Percentiles rank a stretch among this genome's conserved stretches.
phyloP scores from a whole-genome alignment of 2,329 filamentous ascomycete genomes.

The Fusarium denticulatum region DNA sequence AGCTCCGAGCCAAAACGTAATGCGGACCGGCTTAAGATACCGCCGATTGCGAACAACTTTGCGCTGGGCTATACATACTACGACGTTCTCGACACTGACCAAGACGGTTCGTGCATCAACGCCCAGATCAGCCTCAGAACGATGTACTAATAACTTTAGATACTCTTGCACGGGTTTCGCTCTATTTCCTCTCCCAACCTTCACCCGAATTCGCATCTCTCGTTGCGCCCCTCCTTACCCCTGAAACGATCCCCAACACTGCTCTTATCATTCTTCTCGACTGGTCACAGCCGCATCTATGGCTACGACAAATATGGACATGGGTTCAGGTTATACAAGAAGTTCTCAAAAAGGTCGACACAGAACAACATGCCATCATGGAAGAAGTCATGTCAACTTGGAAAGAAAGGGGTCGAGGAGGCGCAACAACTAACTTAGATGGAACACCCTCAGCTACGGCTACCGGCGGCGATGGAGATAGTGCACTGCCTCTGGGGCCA shows the following conservation, averaged over 20 bases:
- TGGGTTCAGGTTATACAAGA: conserved; percentile 88
- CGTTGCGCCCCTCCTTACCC: conserved; percentile 83
- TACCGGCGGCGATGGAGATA: conserved; percentile 66
- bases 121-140: neutral
- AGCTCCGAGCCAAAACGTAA: conserved; percentile 63
- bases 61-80: conserved; percentile 95
- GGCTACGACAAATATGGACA: conserved; percentile 86
- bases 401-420: conserved; percentile 77
- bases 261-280: conserved; percentile 92
- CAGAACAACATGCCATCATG: conserved; percentile 82
- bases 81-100: conserved; percentile 91
- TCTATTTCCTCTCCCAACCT: conserved; percentile 88
- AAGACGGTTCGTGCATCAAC: conserved; percentile 73
- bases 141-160: conserved; percentile 63
- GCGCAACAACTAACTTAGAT: conserved; percentile 70
- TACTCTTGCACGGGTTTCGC: conserved; percentile 86
- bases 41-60: conserved; percentile 90
- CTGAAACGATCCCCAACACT: conserved; percentile 84
- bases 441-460: conserved; percentile 67
- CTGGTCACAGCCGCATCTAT: conserved; percentile 93
- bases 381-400: conserved; percentile 85
- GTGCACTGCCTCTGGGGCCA: conserved; percentile 80
- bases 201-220: conserved; percentile 85
- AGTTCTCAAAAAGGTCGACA: conserved; percentile 77
- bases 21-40: conserved; percentile 69